These are phyloP conservation scores for Acanthochlamys bracteata DNA, from an alignment of 106 monocot genomes.

Conservation along the genomic window DNA sequence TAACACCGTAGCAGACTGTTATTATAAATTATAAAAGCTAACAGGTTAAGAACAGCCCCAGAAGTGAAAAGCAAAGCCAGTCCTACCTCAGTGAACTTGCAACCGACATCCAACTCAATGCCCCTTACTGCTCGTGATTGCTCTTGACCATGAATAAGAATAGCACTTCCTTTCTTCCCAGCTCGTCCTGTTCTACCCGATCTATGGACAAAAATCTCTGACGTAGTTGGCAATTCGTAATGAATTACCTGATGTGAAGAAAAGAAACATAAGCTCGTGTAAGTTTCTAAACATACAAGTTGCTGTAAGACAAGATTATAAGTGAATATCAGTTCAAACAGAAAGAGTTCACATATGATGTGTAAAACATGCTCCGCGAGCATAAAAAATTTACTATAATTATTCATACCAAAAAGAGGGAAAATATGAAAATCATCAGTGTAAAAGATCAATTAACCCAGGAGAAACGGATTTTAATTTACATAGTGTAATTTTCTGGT, in stretches of 20 bases:
- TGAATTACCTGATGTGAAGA: slow-evolving; percentile 60
- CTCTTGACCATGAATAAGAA: slow-evolving; percentile 67
- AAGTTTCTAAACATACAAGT: neutral
- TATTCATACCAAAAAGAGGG: too few species aligned
- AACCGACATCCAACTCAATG: slow-evolving; percentile 79
- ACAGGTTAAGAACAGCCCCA: neutral
- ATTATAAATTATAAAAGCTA: neutral
- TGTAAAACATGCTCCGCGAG: too few species aligned
- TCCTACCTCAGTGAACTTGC: slow-evolving; percentile 70
- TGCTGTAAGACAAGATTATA: too few species aligned
- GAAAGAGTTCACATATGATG: too few species aligned
- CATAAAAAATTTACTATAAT: too few species aligned
- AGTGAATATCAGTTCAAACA: too few species aligned
- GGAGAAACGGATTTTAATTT: too few species aligned
- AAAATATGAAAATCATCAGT: too few species aligned
- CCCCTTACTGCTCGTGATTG: slow-evolving; percentile 55
- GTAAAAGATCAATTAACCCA: too few species aligned
- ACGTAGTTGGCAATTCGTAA: slow-evolving; percentile 78
- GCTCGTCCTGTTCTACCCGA: slow-evolving; percentile 94
- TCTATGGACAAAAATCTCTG: slow-evolving; percentile 91
- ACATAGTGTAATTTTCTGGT: too few species aligned
- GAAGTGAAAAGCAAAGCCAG: neutral
- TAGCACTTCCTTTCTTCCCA: slow-evolving; percentile 86
- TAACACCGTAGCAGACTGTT: neutral
- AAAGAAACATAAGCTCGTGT: neutral